These are phyloP conservation scores for Citrus sp. DNA, from an alignment of 345 rosid genomes.

Conservation along the genomic window DNA sequence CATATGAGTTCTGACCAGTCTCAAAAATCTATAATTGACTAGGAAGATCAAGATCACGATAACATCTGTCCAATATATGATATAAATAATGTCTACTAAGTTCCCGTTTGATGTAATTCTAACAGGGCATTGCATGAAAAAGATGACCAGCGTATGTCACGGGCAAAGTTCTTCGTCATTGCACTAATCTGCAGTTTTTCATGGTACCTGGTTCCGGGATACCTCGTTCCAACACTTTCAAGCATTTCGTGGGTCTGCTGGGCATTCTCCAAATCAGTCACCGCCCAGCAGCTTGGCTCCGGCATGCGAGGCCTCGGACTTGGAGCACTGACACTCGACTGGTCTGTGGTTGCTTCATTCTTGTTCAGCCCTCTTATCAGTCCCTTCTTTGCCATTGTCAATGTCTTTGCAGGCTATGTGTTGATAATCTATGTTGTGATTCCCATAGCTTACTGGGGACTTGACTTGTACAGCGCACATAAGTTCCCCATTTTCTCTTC, in stretches of 20 bases:
- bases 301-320: constrained; percentile 85
- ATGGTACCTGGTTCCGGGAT: constrained; percentile 79
- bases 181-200: constrained; percentile 68
- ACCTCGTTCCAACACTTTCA: constrained; percentile 70
- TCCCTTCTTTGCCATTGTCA: constrained; percentile 85
- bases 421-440: constrained; percentile 56
- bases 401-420: constrained; percentile 54
- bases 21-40: neutral
- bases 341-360: constrained; percentile 79
- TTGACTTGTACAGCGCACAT: constrained; percentile 51
- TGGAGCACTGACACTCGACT: constrained; percentile 82
- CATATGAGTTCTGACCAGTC: neutral
- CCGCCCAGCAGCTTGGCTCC: constrained; percentile 85
- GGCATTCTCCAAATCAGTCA: constrained; percentile 71
- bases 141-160: constrained; percentile 60
- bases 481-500: constrained; percentile 83
- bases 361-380: constrained; percentile 76
- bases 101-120: neutral
- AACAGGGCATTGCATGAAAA: constrained; percentile 88
- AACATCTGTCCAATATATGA: too few relatives aligned
- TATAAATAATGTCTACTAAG: neutral
- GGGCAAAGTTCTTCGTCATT: constrained; percentile 82
- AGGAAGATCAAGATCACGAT: neutral
- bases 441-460: constrained; percentile 73
- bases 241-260: constrained; percentile 91